Evolutionary conservation across 2,329 filamentous ascomycete species (phyloP), one percentile per base, ranked within the genome.

Genomic region (Penicillium olsonii): DNA sequence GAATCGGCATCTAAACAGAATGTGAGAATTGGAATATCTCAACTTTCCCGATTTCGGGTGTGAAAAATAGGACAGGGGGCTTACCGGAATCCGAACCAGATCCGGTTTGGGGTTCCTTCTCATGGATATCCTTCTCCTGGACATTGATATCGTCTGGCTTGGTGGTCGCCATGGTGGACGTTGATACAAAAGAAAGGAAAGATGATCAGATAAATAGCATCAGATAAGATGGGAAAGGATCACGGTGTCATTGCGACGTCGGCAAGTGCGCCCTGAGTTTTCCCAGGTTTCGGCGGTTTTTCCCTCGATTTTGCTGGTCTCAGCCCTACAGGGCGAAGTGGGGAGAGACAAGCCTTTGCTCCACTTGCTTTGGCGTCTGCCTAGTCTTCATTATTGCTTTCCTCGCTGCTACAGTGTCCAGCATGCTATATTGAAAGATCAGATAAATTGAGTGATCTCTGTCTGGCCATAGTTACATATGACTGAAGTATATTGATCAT

Each of bases 121-220:
- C 33, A 4, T 26, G 19, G 12, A 48, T n/a, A 5, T n/a, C 11
- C 29, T 38, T 39, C 18, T 40, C 49, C 18, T 38, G 38, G 5
- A 45, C 9, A 22, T 53, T 29, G 37, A 40, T 33, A 19, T 19
- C 27, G 10, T 44, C 37, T 14, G 20, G 20, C 27, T 42, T 35
- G 12, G 24, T 26, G 3, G 26, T 9, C 20, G 37, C 49, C 45
- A 50, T 54, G 34, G 19, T 52, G 37, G 31, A 24, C 14, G 17
- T 20, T 15, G 22, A 24, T 20, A 40, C 15, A 5, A 19, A 19
- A 45, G 29, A n/a, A 20, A 4, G 15, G 5, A 12, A 7, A 20
- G 33, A 35, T 41, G 53, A 61, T 60, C 55, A 55, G 59, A 61
- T 60, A 59, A 54, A 42, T 46, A 14, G 17, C 45, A 61, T 60